A percentile compares a stretch with the other conserved stretches of the same genome.
These are phyloP conservation scores for Cryptococcus sp. DNA, from an alignment of 1,284 basidiomycete genomes.

Conservation along the genomic window DNA sequence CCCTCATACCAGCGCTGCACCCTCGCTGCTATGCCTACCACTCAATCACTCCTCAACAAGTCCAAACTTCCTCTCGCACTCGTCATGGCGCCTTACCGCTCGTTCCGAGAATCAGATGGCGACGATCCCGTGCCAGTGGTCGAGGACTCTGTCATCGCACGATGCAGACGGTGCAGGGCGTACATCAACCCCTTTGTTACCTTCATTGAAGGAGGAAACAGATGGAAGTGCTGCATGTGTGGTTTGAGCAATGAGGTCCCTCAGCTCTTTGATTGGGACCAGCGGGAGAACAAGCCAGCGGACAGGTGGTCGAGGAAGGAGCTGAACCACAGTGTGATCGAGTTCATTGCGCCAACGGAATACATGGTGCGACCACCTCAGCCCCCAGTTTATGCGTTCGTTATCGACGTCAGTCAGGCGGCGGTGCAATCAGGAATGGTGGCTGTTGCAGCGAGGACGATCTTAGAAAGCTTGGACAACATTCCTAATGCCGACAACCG, in stretches of 20 bases:
- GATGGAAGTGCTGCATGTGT: slow-evolving; percentile 99
- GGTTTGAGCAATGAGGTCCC: slow-evolving; percentile 98
- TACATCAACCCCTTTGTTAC: slow-evolving; percentile 99
- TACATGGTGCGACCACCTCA: slow-evolving; percentile 99
- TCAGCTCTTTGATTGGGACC: slow-evolving; percentile 98
- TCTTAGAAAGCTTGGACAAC: slow-evolving; percentile 91
- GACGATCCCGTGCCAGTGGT: slow-evolving; percentile 78
- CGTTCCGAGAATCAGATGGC: slow-evolving; percentile 60
- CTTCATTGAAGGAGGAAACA: slow-evolving; percentile 96
- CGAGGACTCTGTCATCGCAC: slow-evolving; percentile 92
- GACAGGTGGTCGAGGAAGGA: slow-evolving; percentile 94
- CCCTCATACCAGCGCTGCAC: slow-evolving; percentile 91
- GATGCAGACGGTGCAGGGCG: slow-evolving; percentile 93
- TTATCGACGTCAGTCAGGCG: slow-evolving; percentile 92
- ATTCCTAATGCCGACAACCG: slow-evolving; percentile 93
- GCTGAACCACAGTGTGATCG: slow-evolving; percentile 89
- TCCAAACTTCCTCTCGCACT: slow-evolving; percentile 91
- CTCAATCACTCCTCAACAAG: slow-evolving; percentile 85
- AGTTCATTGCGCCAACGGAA: slow-evolving; percentile 97
- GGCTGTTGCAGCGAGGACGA: slow-evolving; percentile 92
- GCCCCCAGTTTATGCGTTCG: slow-evolving; percentile 93
- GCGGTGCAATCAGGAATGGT: slow-evolving; percentile 97
- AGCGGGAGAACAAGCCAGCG: slow-evolving; percentile 86
- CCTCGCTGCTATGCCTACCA: slow-evolving; percentile 90
- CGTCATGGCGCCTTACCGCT: slow-evolving; percentile 88